Conservation (phyloP, 1,284 basidiomycete species). For the Malassezia obtusa region DNA sequence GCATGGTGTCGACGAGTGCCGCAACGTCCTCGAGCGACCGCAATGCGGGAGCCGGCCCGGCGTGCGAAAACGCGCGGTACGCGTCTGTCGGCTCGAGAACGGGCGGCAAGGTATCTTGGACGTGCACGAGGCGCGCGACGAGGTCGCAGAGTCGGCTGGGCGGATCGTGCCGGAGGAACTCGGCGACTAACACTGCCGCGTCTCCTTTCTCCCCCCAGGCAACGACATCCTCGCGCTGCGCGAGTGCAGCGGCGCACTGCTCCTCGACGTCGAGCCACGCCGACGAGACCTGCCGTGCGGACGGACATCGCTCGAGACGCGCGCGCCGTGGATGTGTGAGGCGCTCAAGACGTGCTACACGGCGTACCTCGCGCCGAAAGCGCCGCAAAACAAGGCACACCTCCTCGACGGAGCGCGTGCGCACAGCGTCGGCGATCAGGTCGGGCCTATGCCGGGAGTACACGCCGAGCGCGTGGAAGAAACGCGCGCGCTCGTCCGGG, state of each 20-base stretch:
- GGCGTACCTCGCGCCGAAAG: conserved; percentile 2
- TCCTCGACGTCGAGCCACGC: conserved; percentile 6
- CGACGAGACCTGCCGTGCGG: conserved; percentile 6
- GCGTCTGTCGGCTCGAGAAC: neutral
- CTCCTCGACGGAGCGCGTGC: conserved; percentile 12
- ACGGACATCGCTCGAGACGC: neutral
- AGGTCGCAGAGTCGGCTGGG: neutral
- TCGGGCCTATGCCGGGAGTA: conserved; percentile 64
- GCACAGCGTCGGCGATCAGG: conserved; percentile 59
- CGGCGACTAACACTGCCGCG: neutral
- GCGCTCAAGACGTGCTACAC: neutral
- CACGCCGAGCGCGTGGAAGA: conserved; percentile 60
- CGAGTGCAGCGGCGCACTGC: neutral
- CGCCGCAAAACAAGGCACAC: neutral
- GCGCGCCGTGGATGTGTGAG: neutral
- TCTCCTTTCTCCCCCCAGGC: neutral
- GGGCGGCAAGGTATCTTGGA: neutral
- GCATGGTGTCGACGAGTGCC: neutral
- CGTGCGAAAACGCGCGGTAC: neutral
- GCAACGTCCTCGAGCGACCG: neutral
- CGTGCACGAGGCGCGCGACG: neutral
- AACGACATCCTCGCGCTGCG: neutral
- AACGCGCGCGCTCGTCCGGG: conserved; percentile 56
- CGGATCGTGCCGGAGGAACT: neutral
- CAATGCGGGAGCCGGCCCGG: neutral